Base-by-base conservation (phyloP, 1,284 basidiomycete genomes). In the Papiliotrema fonsecae region DNA sequence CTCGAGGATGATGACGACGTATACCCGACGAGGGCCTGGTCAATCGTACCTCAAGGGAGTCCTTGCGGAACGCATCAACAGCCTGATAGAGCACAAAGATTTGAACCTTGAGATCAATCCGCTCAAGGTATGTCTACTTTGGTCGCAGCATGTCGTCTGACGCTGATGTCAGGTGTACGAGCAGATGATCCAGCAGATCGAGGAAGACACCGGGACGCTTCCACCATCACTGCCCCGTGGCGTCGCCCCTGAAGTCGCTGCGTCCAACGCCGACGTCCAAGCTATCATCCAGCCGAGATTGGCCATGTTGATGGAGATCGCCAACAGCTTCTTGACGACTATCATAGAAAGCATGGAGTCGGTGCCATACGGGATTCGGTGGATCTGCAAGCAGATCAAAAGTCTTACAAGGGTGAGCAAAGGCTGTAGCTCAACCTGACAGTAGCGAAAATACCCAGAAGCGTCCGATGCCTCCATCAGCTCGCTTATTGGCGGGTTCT, bases 1-100 rank as follows among this genome's bases (percentile, higher is more conserved):
- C 18, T 97, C 93, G 45, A 85, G 96, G 41, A 97, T 98, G 94
- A 97, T 99, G 94, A 97, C 96, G 35, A 97, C 94, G 19, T 99
- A 98, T 76, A 97, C 94, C 41, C 86, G 96, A 49, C 85, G 96
- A 56, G 94, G 93, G 43, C 94, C 96, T 0, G 94, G 94, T 57
- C 94, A 98, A 74, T 89, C 87, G 63, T 99, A 97, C 72, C 82
- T 99, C 58, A 97, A 97, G 78, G 85, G 87, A 57, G 92, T 97
- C 28, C 79, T 99, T 43, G 90, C 94, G 13, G 93, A 97, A 70
- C 84, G 94, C 50, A 97, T 99, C 76, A 97, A 97, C 76, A 91
- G 88, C 65, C 78, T 99, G 56, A 96, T 97, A 62, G 94, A 97
- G 74, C 92, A 97, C 78, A 94, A 97, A 75, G 92, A 97, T 67